Evolutionary conservation across 768 basidiomycete genomes (phyloP), one percentile per base, ranked within the genome.

Genomic region (Gloeopeniophorella convolvens): DNA sequence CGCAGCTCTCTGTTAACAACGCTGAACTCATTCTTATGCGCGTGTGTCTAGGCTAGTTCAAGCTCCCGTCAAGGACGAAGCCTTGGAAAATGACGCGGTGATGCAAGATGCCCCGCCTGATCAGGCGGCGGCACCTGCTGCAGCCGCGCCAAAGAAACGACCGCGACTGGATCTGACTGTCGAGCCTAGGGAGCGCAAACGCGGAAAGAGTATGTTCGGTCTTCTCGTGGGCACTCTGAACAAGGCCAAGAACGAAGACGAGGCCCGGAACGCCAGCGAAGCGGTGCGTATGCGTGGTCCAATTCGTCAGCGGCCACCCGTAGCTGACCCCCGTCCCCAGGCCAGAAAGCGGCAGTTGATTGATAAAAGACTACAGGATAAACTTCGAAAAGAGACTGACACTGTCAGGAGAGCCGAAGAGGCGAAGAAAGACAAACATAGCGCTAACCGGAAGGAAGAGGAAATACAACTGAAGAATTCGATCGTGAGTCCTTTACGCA

Each of bases 181-280:
- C 41, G 73, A 62, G 63, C 51, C 65, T 58, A 74, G 82, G 60
- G 84, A 85, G 66, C 78, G 84, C 62, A 89, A 85, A 70, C 83
- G 86, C 61, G 88, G 88, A 65, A 88, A 86, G 78, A 80, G 78
- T 70, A 87, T 89, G 84, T 87, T 91, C 70, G 89, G 87, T 54
- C 72, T 90, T 58, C 72, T 89, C 57, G 67, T 91, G 50, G 86
- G 86, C 45, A 91, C 88, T 57, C 77, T 91, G 54, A 87, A 83
- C 70, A 87, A 86, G 73, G 89, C 89, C 57, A 89, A 89, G 72
- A 82, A 77, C 58, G 88, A 91, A 72, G 88, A 89, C 66, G 83
- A 85, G 64, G 81, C 86, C 72, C 74, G 87, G 52, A 87, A 76
- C 63, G 82, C 83, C n/a, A 89, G 86, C 66, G 88, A 91, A 60